phyloP scores from a whole-genome alignment of 2,329 filamentous ascomycete species.

The Cercospora sojina region DNA sequence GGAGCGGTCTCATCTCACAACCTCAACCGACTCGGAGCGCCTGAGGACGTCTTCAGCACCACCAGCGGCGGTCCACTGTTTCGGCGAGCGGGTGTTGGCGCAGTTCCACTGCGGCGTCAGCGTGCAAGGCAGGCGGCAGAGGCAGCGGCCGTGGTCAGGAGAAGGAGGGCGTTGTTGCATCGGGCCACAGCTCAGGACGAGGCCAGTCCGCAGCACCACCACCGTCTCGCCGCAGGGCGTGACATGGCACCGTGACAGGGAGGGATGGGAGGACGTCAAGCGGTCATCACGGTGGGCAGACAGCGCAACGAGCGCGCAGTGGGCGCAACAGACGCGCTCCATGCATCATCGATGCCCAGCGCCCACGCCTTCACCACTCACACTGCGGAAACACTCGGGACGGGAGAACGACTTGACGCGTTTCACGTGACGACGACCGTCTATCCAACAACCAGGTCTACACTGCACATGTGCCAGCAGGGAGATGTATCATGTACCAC shows the following conservation, averaged over 20 bases:
- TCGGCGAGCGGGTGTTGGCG: not conserved
- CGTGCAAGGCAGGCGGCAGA: not conserved
- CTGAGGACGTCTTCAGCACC: not conserved
- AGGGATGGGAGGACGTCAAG: not conserved
- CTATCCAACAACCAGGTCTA: not conserved
- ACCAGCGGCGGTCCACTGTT: not conserved
- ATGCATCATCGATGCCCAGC: not conserved
- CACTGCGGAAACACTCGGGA: not conserved
- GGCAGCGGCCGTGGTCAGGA: not conserved
- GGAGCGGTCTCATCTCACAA: conserved; percentile 7
- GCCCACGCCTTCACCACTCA: not conserved
- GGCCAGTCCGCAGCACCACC: not conserved
- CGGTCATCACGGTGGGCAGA: not conserved
- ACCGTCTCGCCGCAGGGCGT: not conserved
- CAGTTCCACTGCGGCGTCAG: not conserved
- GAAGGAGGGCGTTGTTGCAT: not conserved
- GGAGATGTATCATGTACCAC: not conserved
- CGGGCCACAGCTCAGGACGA: not conserved
- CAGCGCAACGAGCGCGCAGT: not conserved
- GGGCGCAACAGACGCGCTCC: not conserved
- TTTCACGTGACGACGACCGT: not conserved
- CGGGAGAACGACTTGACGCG: not conserved
- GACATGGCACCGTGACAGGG: not conserved
- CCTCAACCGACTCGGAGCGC: not conserved
- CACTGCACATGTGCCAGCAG: not conserved